Evolutionary conservation across 768 basidiomycete genomes (phyloP).

Genomic region (Suillus spraguei): DNA sequence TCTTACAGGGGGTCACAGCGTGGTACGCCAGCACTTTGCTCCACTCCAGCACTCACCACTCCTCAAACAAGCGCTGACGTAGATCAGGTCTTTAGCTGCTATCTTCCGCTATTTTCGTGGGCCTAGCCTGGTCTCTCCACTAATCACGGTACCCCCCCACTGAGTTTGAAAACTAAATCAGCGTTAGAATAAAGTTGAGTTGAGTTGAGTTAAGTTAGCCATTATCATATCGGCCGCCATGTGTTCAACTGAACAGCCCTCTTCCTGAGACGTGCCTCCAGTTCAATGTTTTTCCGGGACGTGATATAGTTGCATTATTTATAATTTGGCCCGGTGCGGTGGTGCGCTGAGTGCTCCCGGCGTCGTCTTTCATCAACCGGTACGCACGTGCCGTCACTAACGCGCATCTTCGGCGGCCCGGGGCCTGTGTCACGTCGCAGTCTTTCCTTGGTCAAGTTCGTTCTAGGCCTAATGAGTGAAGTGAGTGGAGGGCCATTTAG

Average conservation of each 20-base stretch:
- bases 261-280: too few relatives aligned
- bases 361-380: not conserved
- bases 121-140: not conserved
- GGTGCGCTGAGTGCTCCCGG: not conserved
- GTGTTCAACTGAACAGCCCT: not conserved
- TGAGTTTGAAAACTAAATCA: not conserved
- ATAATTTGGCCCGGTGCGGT: not conserved
- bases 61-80: not conserved
- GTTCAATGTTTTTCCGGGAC: not conserved
- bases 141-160: not conserved
- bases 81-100: not conserved
- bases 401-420: not conserved
- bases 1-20: too few relatives aligned
- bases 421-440: not conserved
- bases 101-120: not conserved
- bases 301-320: not conserved
- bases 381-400: not conserved
- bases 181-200: not conserved
- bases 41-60: conserved; percentile 2
- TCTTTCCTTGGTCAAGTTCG: not conserved
- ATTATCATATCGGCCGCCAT: not conserved
- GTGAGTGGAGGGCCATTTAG: not conserved
- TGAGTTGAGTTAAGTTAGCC: not conserved
- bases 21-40: not conserved
- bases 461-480: not conserved